These are phyloP conservation scores for Rhamnella rubrinervis DNA, from an alignment of 331 rosid species.

Conservation along the genomic window DNA sequence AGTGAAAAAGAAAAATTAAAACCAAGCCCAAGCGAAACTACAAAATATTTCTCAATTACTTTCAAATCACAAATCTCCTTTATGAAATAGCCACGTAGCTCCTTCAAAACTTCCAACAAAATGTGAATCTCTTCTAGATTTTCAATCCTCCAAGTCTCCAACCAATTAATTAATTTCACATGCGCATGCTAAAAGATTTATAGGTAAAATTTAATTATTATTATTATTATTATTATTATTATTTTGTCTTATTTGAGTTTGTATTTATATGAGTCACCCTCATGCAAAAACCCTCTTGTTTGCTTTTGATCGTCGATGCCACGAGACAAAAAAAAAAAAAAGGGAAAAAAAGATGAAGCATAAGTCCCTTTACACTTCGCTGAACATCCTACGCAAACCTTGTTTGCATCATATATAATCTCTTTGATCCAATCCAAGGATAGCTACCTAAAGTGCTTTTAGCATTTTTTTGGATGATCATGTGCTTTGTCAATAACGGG, in stretches of 20 bases:
- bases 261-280: background rate
- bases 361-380: background rate
- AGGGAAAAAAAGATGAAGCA: constrained; percentile 14
- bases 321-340: background rate
- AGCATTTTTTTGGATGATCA: background rate
- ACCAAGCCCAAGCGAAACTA: too few relatives aligned
- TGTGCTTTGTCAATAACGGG: background rate
- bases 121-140: too few relatives aligned
- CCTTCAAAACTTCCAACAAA: too few relatives aligned
- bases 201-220: too few relatives aligned
- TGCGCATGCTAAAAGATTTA: too few relatives aligned
- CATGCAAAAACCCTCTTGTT: background rate
- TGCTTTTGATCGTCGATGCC: background rate
- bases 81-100: too few relatives aligned
- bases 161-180: too few relatives aligned
- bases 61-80: too few relatives aligned
- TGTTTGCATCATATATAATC: background rate
- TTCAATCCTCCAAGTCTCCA: too few relatives aligned
- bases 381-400: background rate
- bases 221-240: background rate
- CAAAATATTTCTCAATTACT: too few relatives aligned
- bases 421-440: background rate
- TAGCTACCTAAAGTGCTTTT: background rate
- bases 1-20: too few relatives aligned
- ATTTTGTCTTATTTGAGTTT: background rate